These are phyloP conservation scores for Aschersonia sp. DNA, from an alignment of 2,329 filamentous ascomycete species.

Conservation along the genomic window DNA sequence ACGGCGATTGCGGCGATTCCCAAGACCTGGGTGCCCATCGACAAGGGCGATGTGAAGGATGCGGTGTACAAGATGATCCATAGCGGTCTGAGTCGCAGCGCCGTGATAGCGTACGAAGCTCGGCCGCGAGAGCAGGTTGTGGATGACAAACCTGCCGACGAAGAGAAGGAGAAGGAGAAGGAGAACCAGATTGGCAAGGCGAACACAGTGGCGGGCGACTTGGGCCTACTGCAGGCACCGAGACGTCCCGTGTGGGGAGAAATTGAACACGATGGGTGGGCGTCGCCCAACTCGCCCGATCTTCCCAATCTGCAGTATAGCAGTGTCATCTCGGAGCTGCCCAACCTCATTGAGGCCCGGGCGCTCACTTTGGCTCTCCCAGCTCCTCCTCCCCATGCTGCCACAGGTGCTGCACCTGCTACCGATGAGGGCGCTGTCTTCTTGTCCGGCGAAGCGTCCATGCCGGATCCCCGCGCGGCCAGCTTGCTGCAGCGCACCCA, in stretches of 20 bases:
- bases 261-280: slow-evolving; percentile 83
- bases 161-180: not conserved
- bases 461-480: slow-evolving; percentile 53
- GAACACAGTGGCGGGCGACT: slow-evolving; percentile 20
- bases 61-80: slow-evolving; percentile 64
- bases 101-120: slow-evolving; percentile 61
- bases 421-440: not conserved
- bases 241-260: slow-evolving; percentile 56
- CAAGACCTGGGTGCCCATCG: slow-evolving; percentile 72
- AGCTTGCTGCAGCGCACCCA: slow-evolving; percentile 55
- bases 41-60: slow-evolving; percentile 67
- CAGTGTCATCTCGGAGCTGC: slow-evolving; percentile 69
- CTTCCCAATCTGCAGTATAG: slow-evolving; percentile 72
- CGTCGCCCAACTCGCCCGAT: slow-evolving; percentile 60
- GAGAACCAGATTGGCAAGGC: slow-evolving; percentile 7
- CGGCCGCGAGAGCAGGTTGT: slow-evolving; percentile 14
- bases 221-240: slow-evolving; percentile 32
- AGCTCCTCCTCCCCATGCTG: not conserved
- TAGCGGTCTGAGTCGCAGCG: slow-evolving; percentile 59
- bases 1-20: slow-evolving; percentile 71
- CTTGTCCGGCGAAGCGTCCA: slow-evolving; percentile 8
- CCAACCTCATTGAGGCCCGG: slow-evolving; percentile 82
- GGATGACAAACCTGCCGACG: not conserved
- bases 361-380: slow-evolving; percentile 61
- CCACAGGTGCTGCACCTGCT: not conserved